Conservation (phyloP, 1,284 basidiomycete species). For the Ganoderma multipileum region DNA sequence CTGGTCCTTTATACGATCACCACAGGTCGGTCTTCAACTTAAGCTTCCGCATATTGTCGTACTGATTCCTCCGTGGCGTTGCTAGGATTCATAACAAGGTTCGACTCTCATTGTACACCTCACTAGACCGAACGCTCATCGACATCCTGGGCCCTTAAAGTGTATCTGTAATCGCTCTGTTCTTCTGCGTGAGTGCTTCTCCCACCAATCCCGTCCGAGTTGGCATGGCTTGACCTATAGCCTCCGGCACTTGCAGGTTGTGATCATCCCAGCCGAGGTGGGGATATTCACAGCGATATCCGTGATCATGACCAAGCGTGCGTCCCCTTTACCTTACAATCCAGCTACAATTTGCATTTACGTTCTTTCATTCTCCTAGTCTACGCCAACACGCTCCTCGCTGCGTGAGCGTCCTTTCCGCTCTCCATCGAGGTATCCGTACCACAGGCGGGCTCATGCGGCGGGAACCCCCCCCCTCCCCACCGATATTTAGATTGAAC, state of each 20-base stretch:
- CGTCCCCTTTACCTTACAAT: background rate
- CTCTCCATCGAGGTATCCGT: background rate
- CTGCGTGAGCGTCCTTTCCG: background rate
- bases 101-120: background rate
- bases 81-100: background rate
- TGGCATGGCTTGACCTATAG: background rate
- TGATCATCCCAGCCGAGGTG: background rate
- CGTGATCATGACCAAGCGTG: background rate
- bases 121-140: background rate
- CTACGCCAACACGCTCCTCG: conserved; percentile 1
- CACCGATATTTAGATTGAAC: background rate
- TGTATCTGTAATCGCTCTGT: background rate
- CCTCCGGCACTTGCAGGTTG: background rate
- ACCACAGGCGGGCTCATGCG: background rate
- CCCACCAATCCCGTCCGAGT: background rate
- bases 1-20: background rate
- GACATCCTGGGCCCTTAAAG: background rate
- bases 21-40: background rate
- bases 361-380: background rate
- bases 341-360: background rate
- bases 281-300: background rate
- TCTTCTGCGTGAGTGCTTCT: background rate
- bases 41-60: background rate
- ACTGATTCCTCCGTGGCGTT: background rate
- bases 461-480: too few species aligned